These are phyloP conservation scores for Aureobasidium mangrovei DNA, from an alignment of 2,329 filamentous ascomycete genomes.

Conservation along the genomic window DNA sequence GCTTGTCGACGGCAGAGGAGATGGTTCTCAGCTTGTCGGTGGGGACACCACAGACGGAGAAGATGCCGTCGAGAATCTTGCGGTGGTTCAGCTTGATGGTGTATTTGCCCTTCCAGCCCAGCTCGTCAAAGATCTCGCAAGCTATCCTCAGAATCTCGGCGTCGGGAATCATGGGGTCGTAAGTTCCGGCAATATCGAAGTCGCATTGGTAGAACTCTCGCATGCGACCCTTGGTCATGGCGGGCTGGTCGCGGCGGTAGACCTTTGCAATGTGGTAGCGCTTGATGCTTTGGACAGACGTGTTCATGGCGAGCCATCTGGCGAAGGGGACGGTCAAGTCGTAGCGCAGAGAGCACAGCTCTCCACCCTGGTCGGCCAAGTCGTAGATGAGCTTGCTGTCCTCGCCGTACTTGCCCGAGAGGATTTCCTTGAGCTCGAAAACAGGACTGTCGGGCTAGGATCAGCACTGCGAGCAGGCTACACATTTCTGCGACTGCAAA, in stretches of 20 bases:
- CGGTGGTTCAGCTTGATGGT: conserved; percentile 94
- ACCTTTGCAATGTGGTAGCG: conserved; percentile 95
- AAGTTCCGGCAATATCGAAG: conserved; percentile 83
- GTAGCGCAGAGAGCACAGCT: conserved; percentile 76
- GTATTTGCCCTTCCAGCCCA: conserved; percentile 65
- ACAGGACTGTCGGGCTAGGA: conserved; percentile 44
- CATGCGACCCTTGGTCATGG: conserved; percentile 86
- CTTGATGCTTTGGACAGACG: conserved; percentile 73
- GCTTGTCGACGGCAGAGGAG: conserved; percentile 87
- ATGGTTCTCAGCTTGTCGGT: conserved; percentile 80
- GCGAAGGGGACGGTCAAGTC: conserved; percentile 86
- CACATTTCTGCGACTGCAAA: conserved; percentile 13
- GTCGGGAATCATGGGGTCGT: conserved; percentile 87
- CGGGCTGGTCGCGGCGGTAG: conserved; percentile 70
- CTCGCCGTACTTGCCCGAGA: conserved; percentile 85
- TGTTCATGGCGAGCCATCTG: conserved; percentile 87
- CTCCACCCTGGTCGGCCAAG: conserved; percentile 77
- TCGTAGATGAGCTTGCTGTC: conserved; percentile 90
- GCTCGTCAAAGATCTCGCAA: conserved; percentile 72
- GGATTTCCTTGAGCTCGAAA: conserved; percentile 79
- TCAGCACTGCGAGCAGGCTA: conserved; percentile 12
- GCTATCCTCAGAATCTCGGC: conserved; percentile 80
- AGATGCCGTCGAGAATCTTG: conserved; percentile 87
- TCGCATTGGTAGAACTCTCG: conserved; percentile 97
- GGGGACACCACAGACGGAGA: conserved; percentile 83